These are phyloP conservation scores for Fulvia fulva DNA, from an alignment of 2,329 filamentous ascomycete genomes.

Conservation along the genomic window DNA sequence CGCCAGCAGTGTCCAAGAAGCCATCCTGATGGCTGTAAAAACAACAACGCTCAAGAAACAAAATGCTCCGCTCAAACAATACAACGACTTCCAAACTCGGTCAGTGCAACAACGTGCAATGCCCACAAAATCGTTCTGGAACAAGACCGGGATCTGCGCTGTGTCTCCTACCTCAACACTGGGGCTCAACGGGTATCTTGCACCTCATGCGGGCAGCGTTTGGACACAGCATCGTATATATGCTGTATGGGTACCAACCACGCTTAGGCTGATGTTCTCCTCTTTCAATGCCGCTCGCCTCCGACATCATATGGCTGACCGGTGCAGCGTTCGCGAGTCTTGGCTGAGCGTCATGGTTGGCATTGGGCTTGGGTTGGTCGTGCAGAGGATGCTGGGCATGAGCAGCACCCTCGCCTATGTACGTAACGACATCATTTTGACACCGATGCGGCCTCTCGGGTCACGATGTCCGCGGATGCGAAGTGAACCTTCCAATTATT, in stretches of 20 bases:
- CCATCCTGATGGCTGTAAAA: not conserved
- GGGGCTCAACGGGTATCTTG: not conserved
- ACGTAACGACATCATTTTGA: not conserved
- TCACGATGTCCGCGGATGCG: not conserved
- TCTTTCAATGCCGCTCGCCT: not conserved
- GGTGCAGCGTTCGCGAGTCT: not conserved
- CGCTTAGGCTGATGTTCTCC: not conserved
- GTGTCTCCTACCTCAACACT: not conserved
- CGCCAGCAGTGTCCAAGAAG: not conserved
- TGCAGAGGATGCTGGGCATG: not conserved
- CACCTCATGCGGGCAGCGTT: not conserved
- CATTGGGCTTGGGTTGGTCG: not conserved
- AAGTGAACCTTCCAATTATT: not conserved
- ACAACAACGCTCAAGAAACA: not conserved
- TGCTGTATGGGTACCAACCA: not conserved
- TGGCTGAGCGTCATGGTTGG: slow-evolving; percentile 1
- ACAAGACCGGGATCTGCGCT: not conserved
- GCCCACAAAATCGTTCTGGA: not conserved
- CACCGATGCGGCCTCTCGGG: not conserved
- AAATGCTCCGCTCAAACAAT: not conserved
- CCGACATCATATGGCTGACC: not conserved
- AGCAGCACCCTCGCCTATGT: not conserved
- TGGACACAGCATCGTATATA: not conserved
- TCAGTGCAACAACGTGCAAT: not conserved
- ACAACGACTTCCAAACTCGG: not conserved